A percentile compares a stretch with the other conserved stretches of the same genome.
These are phyloP conservation scores for Globisporangium megalacanthum DNA, from an alignment of 352 stramenopile species.

Conservation along the genomic window DNA sequence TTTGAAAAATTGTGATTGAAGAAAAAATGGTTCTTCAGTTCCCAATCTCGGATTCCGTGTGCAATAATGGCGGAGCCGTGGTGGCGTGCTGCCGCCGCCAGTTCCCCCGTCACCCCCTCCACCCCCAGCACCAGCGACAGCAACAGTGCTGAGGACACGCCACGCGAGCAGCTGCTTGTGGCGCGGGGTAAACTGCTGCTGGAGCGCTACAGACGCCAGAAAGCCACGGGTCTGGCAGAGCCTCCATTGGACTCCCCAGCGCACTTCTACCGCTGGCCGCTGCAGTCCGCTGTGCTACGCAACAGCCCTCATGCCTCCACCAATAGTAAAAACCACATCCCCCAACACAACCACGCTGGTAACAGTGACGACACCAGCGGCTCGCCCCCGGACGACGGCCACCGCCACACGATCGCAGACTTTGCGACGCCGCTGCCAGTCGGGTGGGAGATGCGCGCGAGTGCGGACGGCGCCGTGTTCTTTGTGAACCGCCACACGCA, in stretches of 20 bases:
- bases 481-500: slow-evolving; percentile 76
- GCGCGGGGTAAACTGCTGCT: neutral
- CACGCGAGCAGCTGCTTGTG: neutral
- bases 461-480: slow-evolving; percentile 57
- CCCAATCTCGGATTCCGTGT: neutral
- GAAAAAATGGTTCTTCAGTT: neutral
- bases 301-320: neutral
- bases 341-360: too few species aligned
- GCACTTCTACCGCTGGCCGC: neutral
- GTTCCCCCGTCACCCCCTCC: neutral
- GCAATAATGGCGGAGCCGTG: neutral
- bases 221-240: neutral
- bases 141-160: neutral
- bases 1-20: too few species aligned
- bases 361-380: slow-evolving; percentile 21
- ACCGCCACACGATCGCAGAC: slow-evolving; percentile 61
- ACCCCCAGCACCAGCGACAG: neutral
- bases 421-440: slow-evolving; percentile 67
- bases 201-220: neutral
- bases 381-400: slow-evolving; percentile 52
- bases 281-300: neutral
- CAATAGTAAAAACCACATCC: neutral
- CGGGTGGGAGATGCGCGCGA: slow-evolving; percentile 82
- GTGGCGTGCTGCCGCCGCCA: neutral
- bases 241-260: neutral